Evolutionary conservation across 352 stramenopile genomes (phyloP), one percentile per base, ranked within the genome.

Genomic region (Thalassiosira allenii): DNA sequence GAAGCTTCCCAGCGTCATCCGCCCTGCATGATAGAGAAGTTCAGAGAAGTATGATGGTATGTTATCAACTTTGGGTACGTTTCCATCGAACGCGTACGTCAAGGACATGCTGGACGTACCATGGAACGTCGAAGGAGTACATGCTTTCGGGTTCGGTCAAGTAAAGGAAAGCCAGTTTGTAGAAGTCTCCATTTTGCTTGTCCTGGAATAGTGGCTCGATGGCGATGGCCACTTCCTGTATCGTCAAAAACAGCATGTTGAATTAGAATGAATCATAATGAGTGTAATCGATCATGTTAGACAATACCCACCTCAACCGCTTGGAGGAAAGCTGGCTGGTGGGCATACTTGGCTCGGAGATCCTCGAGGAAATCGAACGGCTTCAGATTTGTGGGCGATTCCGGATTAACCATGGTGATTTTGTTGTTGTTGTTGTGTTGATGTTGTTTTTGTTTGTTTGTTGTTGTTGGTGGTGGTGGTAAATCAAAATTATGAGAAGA

Each of bases 101-200:
- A n/a, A n/a, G n/a, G n/a, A n/a, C n/a, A n/a, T n/a, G n/a, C n/a
- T n/a, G n/a, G n/a, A n/a, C n/a, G n/a, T n/a, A n/a, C 96, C 96
- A 98, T 25, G 95, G 94, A 34, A 98, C 95, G 77, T 96, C 94
- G 83, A 98, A 98, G 75, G 75, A 83, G 44, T 93, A 85, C 12
- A 86, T 80, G 11, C 87, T 73, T 69, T 94, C 90, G 0, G 90
- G 90, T 73, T 94, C 90, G 0, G 89, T 86, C 65, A 94, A 79
- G 52, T 83, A 79, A 0, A 87, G 43, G 66, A 94, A 93, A 3
- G 88, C 88, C 61, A 70, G 70, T 49, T 78, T 66, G 61, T 92
- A 92, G 61, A 90, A 92, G 1, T 82, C 78, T 27, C 83, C 87
- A 65, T 91, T 76, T 11, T 69, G 33, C 22, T 64, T 20, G 43